phyloP scores from a whole-genome alignment of 192 early-diverging fungal genomes.

The Entomortierella parvispora region DNA sequence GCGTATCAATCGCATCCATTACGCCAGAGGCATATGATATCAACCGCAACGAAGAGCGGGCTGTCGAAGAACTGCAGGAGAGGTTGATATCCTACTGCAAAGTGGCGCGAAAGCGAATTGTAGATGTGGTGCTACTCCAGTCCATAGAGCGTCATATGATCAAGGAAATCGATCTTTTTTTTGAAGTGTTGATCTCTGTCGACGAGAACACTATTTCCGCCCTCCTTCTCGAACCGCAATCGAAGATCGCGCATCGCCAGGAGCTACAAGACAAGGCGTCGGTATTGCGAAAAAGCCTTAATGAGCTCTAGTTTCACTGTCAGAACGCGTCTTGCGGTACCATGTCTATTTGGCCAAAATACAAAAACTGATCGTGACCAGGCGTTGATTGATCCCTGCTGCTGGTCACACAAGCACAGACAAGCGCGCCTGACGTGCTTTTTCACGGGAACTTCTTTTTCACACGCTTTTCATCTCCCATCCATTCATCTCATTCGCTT shows the following conservation, averaged over 20 bases:
- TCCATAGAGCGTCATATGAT: slow-evolving; percentile 40
- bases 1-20: background rate
- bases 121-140: slow-evolving; percentile 37
- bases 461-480: too few species aligned
- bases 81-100: slow-evolving; percentile 33
- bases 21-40: background rate
- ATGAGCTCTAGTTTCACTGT: slow-evolving; percentile 30
- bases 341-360: too few species aligned
- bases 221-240: slow-evolving; percentile 23
- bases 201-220: slow-evolving; percentile 28
- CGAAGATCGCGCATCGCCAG: slow-evolving; percentile 8
- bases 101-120: slow-evolving; percentile 30
- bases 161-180: slow-evolving; percentile 26
- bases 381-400: too few species aligned
- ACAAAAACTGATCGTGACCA: too few species aligned
- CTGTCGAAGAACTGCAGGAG: slow-evolving; percentile 32
- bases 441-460: too few species aligned
- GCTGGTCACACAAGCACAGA: too few species aligned
- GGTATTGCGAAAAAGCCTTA: slow-evolving; percentile 30
- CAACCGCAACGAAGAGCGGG: slow-evolving; percentile 26
- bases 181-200: slow-evolving; percentile 28
- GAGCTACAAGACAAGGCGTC: slow-evolving; percentile 27
- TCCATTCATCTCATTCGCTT: too few species aligned
- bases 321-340: too few species aligned
- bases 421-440: too few species aligned